Evolutionary conservation across 78 protist species (phyloP), one percentile per base, ranked within the genome.

Genomic region (Anaeramoeba flamelloides): DNA sequence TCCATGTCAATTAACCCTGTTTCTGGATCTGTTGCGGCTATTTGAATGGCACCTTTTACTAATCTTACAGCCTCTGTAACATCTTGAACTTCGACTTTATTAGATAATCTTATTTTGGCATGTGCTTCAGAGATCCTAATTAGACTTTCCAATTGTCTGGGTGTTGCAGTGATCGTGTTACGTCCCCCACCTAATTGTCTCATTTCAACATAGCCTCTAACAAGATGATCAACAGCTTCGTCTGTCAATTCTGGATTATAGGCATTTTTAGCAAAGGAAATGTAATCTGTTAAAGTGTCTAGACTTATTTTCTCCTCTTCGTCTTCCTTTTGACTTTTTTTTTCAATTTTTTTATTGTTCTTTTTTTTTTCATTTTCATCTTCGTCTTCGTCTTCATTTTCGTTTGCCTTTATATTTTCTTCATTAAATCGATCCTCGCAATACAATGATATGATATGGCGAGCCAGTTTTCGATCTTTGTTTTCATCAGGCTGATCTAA

Each of bases 71-170:
- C 97, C 74, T 93, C 93, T 0, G 2, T 53, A 3, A 92, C 99
- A 40, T 95, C 96, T 0, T 39, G 79, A 17, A 31, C 81, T 31
- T 83, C 89, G n/a, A 97, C 99, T 17, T 36, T 1, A 2, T 74
- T 1, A 2, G 65, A 17, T 3, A 32, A 64, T 8, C 89, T 83
- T 85, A 87, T 88, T 74, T 78, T 81, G 2, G 94, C 95, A 64
- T 34, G 88, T 1, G 94, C 93, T 79, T 91, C 98, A 31, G 95
- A 2, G 1, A 95, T 64, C 36, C 99, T 94, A 39, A 98, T 89
- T 34, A 96, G 81, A 4, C 95, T 87, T 86, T 98, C 99, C 36
- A 98, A 90, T 87, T 96, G 99, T 3, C 99, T 84, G 22, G 97
- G 94, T 3, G 99, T 95, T 0, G 99, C 99, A 3, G 97, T 76